Percentiles rank a stretch among this genome's conserved stretches.
These are phyloP conservation scores for Afroboletus lepidellus DNA, from an alignment of 1,284 basidiomycete genomes.

Conservation along the genomic window DNA sequence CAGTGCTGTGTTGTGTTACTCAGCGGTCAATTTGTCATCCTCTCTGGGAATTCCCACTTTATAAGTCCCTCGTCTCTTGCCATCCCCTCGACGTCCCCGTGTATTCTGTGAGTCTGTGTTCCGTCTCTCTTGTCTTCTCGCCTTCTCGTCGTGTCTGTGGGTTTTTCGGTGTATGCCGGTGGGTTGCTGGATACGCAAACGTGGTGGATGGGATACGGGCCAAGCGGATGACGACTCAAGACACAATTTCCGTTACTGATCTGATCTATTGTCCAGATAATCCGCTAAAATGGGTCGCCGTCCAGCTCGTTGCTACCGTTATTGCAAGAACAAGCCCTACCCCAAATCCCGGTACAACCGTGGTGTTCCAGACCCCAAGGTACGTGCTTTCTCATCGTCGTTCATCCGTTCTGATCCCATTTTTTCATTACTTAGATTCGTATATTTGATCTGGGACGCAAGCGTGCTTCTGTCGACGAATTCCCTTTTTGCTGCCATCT, in stretches of 20 bases:
- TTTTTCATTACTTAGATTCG: constrained; percentile 59
- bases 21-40: constrained; percentile 24
- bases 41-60: constrained; percentile 17
- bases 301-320: constrained; percentile 94
- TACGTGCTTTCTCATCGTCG: constrained; percentile 19
- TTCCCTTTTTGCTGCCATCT: constrained; percentile 97
- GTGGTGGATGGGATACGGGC: constrained; percentile 14
- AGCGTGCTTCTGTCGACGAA: constrained; percentile 94
- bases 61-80: constrained; percentile 12
- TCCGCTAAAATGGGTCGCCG: constrained; percentile 78
- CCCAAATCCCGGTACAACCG: constrained; percentile 96
- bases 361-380: constrained; percentile 95
- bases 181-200: not conserved
- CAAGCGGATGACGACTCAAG: constrained; percentile 13
- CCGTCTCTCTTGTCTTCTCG: not conserved
- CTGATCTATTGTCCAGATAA: constrained; percentile 12
- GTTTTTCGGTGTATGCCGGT: not conserved
- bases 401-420: not conserved
- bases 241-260: constrained; percentile 8
- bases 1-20: constrained; percentile 12
- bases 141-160: not conserved
- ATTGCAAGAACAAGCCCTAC: constrained; percentile 99
- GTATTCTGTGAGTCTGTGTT: constrained; percentile 22
- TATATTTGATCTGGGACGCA: constrained; percentile 93
- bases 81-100: constrained; percentile 10